Evolutionary conservation across 2,329 filamentous ascomycete species (phyloP).

Genomic region (Diaporthe longicolla): DNA sequence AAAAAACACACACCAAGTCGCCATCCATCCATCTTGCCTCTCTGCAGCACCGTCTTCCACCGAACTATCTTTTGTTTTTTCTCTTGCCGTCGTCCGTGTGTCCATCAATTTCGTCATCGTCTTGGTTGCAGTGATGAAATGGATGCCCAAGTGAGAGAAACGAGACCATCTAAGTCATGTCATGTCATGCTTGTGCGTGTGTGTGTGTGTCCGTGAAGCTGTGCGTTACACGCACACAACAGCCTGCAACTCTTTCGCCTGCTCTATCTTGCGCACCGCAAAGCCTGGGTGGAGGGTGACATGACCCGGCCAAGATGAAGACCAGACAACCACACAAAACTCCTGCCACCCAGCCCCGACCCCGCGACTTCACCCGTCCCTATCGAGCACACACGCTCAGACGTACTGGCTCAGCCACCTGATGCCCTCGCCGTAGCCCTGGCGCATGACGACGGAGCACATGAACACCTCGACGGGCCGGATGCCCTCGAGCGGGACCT

Average conservation of each 20-base stretch:
- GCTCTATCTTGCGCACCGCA: constrained; percentile 6
- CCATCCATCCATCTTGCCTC: constrained; percentile 6
- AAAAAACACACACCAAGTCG: constrained; percentile 24
- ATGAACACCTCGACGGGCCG: constrained; percentile 98
- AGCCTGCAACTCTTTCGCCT: constrained; percentile 3
- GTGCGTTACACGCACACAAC: neutral
- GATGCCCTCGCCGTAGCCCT: constrained; percentile 93
- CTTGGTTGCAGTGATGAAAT: constrained; percentile 4
- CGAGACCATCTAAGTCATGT: constrained; percentile 23
- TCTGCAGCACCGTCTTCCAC: neutral
- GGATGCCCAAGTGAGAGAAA: constrained; percentile 14
- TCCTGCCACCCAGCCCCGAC: too few relatives aligned
- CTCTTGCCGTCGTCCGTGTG: constrained; percentile 4
- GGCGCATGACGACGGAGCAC: constrained; percentile 98
- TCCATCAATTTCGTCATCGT: constrained; percentile 17
- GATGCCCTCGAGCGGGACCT: constrained; percentile 89
- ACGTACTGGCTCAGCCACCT: constrained; percentile 95
- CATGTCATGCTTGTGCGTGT: too few relatives aligned
- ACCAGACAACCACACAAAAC: neutral
- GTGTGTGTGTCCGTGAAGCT: constrained; percentile 1
- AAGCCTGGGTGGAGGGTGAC: neutral
- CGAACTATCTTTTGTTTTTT: constrained; percentile 1
- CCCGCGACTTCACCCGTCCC: constrained; percentile 1
- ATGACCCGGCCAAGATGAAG: neutral
- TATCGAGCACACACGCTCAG: constrained; percentile 60